Base-by-base conservation (phyloP, 2,329 filamentous ascomycete genomes). In the Pezicula rhizophila region DNA sequence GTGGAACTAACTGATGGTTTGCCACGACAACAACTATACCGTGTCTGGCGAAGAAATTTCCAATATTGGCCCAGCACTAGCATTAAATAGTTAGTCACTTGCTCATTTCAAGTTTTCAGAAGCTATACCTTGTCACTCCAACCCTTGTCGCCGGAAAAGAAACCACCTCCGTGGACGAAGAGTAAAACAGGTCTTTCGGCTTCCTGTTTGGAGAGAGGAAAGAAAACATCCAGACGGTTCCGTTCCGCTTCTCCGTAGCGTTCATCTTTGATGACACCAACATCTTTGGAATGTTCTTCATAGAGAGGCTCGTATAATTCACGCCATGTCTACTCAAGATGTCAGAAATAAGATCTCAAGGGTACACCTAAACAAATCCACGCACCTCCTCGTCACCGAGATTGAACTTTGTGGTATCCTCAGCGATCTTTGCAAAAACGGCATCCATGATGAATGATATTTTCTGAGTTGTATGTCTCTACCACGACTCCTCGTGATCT, bases 41-140 rank as follows among this genome's bases (percentile, higher is more conserved):
- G n/a, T 42, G 40, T 25, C 15, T 17, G 15, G 40, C 40, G 25
- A 42, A 42, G 18, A 25, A 42, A 18, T 42, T 25, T 10, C 40
- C 40, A 42, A 42, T 42, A 15, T 42, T 42, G 18, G 40, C 40
- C 40, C 40, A 42, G 18, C 40, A 42, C 40, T 40, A 3, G 10
- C n/a, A 18, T 12, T 2, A 12, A 1, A 31, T 12, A 31, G 8
- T 31, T 12, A 31, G 28, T 5, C 3, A 31, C 28, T 3, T 20
- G 18, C 1, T 5, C 12, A 38, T n/a, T 10, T 10, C 11, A 10
- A 23, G 3, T 2, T 23, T 23, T 4, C 5, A 23, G 23, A 5
- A 5, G 23, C 4, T 15, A 38, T 38, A 38, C 35, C 35, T 42
- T 42, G 1, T 42, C 40, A 28, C 40, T 42, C 40, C 40, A 42